phyloP scores from a whole-genome alignment of 2,329 filamentous ascomycete species.

The Uncinocarpus reesii region DNA sequence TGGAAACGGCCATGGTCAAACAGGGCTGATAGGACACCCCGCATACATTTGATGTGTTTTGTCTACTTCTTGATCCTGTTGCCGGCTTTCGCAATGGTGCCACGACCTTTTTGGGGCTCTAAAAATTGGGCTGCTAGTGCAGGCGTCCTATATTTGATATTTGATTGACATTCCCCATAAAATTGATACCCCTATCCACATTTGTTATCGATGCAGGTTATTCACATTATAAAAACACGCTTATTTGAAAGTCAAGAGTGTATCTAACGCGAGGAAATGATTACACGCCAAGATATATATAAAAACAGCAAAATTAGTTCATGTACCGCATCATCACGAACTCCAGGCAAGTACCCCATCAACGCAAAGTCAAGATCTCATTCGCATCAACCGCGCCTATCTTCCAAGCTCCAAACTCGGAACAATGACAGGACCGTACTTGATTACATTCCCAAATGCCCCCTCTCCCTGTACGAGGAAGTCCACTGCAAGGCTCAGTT shows the following conservation, averaged over 20 bases:
- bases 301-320: background rate
- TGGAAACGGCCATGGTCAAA: conserved; percentile 10
- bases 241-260: background rate
- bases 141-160: background rate
- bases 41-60: too few relatives aligned
- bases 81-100: too few relatives aligned
- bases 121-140: too few relatives aligned
- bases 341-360: background rate
- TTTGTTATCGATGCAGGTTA: too few relatives aligned
- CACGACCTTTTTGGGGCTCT: background rate
- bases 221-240: too few relatives aligned
- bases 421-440: conserved; percentile 94
- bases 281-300: background rate
- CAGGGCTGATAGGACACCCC: background rate
- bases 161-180: background rate
- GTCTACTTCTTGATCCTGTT: too few relatives aligned
- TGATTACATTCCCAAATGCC: conserved; percentile 69
- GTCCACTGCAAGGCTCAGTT: conserved; percentile 81
- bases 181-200: too few relatives aligned
- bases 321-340: background rate
- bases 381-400: conserved; percentile 26
- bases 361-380: background rate
- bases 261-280: background rate
- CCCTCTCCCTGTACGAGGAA: conserved; percentile 95
- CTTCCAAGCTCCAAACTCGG: conserved; percentile 70